Conservation (phyloP, 176 grass and related monocot species). For the Hordeum vulgare region MorexV3_pseudomolecules_assembly NC_058522.1:571739413-571739912, state of each 20-base stretch:
- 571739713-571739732: neutral
- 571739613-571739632: neutral
- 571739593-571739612: neutral
- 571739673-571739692: neutral
- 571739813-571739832: neutral
- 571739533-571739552: neutral
- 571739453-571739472: too few relatives aligned
- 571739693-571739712: neutral
- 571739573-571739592: neutral
- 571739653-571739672: neutral
- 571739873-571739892: neutral
- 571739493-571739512: too few relatives aligned
- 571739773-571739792: neutral
- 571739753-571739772: neutral
- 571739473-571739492: too few relatives aligned
- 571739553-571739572: neutral
- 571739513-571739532: neutral
- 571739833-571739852: neutral
- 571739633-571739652: neutral
- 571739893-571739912: neutral
- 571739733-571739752: neutral
- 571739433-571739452: too few relatives aligned
- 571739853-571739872: neutral
- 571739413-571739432: neutral
- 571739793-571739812: neutral